Base-by-base conservation (phyloP, 805 yeast genomes). In the Hanseniaspora thailandica region DNA sequence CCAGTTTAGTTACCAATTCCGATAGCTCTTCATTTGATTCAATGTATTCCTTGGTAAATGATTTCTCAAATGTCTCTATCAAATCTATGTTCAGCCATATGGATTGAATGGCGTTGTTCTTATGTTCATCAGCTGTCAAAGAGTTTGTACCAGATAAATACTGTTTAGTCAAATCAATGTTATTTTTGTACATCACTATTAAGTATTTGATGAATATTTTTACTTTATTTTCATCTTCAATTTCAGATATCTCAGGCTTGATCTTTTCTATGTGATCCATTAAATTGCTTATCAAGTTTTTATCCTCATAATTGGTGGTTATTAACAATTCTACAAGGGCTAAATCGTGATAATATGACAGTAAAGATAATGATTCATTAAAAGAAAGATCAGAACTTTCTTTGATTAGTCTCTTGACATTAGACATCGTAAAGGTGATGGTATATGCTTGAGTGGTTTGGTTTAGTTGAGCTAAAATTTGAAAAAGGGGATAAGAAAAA, bases 281-380 rank as follows among this genome's bases (percentile, higher is more conserved):
- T 44, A 93, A 67, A 2, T 64, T 61, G 45, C 82, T 68, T 0
- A 90, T 86, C 59, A 77, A 76, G 1, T 69, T 59, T 22, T 76
- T 68, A 61, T 88, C 96, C 20, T 41, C 54, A 30, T 81, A 68
- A 53, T 78, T 76, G 41, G 75, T 66, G 35, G 72, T 72, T 20
- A 90, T 68, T 3, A 90, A 80, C 60, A 77, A 71, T 64, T 89
- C 90, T 2, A 85, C 81, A 0, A 88, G 85, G 62, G 83, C 82
- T 47, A 83, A 63, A 57, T 71, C 64, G 39, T 65, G 41, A 51
- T 67, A 66, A 47, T 67, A 66, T n/a, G 66, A 58, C 8, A 66
- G 56, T 5, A 65, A 61, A 57, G 60, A 55, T 34, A 26, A 17
- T 10, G 54, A 50, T n/a, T 31, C 36, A 15, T 41, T 34, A 2